Percentiles rank a stretch among this genome's conserved stretches.
phyloP scores from a whole-genome alignment of 2,329 filamentous ascomycete genomes.

The Cordyceps cateniannulata region DNA sequence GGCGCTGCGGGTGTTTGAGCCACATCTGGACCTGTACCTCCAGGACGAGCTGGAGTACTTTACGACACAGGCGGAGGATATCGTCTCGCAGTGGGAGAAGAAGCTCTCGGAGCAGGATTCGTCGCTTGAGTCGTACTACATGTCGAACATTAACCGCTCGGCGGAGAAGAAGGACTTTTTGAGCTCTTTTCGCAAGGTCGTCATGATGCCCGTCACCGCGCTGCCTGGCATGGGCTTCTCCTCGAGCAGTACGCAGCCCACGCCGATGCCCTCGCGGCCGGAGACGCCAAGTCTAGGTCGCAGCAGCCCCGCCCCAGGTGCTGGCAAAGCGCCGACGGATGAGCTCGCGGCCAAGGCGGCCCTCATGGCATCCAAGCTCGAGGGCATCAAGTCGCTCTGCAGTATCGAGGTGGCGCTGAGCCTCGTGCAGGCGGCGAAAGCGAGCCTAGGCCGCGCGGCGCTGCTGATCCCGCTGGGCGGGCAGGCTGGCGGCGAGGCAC shows the following conservation, averaged over 20 bases:
- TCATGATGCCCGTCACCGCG: slow-evolving; percentile 97
- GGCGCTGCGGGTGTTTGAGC: slow-evolving; percentile 72
- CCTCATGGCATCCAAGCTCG: slow-evolving; percentile 88
- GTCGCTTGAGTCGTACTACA: slow-evolving; percentile 85
- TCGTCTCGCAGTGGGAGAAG: slow-evolving; percentile 84
- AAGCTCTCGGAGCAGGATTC: slow-evolving; percentile 87
- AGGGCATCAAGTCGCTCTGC: slow-evolving; percentile 91
- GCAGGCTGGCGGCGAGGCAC: slow-evolving; percentile 73
- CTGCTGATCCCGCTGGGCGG: slow-evolving; percentile 76
- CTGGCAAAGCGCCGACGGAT: slow-evolving; percentile 67
- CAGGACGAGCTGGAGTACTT: slow-evolving; percentile 88
- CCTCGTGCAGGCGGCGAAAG: slow-evolving; percentile 82
- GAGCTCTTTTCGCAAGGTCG: slow-evolving; percentile 94
- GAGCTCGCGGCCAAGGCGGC: slow-evolving; percentile 97
- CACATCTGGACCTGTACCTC: slow-evolving; percentile 88
- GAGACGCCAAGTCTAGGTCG: slow-evolving; percentile 39
- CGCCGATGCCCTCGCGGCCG: slow-evolving; percentile 39
- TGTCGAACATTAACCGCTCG: slow-evolving; percentile 90
- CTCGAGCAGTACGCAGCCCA: slow-evolving; percentile 36
- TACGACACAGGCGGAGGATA: slow-evolving; percentile 64
- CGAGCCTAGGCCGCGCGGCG: slow-evolving; percentile 76
- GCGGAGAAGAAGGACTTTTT: slow-evolving; percentile 96
- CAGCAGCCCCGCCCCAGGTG: slow-evolving; percentile 36
- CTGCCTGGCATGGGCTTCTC: slow-evolving; percentile 61
- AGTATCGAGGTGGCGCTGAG: slow-evolving; percentile 92